A percentile compares a stretch with the other conserved stretches of the same genome.
phyloP scores from a whole-genome alignment of 768 basidiomycete species.

The Artomyces pyxidatus region DNA sequence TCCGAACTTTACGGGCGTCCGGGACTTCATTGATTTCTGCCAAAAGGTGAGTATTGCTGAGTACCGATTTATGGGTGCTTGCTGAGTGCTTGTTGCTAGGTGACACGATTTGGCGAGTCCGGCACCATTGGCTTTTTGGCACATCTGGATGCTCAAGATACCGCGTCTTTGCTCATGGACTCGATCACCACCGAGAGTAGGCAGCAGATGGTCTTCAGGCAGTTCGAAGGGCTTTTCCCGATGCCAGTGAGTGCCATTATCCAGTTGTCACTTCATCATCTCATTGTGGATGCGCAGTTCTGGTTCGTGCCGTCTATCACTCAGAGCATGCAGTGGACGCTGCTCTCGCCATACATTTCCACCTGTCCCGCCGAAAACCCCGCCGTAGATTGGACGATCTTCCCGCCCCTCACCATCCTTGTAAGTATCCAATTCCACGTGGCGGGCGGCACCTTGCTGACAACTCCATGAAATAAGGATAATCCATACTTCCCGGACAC shows the following conservation, averaged over 20 bases:
- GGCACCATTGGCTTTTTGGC: constrained; percentile 60
- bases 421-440: too few relatives aligned
- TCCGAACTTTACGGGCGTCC: constrained; percentile 42
- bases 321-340: constrained; percentile 56
- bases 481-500: constrained; percentile 22
- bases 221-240: constrained; percentile 53
- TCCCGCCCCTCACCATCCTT: constrained; percentile 44
- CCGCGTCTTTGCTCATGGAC: constrained; percentile 45
- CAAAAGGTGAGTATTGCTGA: constrained; percentile 30
- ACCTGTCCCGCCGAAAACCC: constrained; percentile 48
- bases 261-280: not conserved
- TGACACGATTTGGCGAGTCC: constrained; percentile 48
- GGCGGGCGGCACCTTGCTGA: too few relatives aligned
- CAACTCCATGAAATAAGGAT: constrained; percentile 25
- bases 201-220: constrained; percentile 60
- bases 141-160: constrained; percentile 49
- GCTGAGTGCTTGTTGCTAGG: constrained; percentile 9
- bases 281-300: constrained; percentile 15
- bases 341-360: constrained; percentile 44
- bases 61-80: not conserved
- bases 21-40: constrained; percentile 53
- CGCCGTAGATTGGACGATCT: constrained; percentile 42
- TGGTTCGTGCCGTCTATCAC: constrained; percentile 51
- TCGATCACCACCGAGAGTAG: constrained; percentile 54
- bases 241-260: constrained; percentile 35